Percentiles rank a stretch among this genome's conserved stretches.
Conservation (phyloP, 768 basidiomycete genomes). For the Boletus rubescentipes region DNA sequence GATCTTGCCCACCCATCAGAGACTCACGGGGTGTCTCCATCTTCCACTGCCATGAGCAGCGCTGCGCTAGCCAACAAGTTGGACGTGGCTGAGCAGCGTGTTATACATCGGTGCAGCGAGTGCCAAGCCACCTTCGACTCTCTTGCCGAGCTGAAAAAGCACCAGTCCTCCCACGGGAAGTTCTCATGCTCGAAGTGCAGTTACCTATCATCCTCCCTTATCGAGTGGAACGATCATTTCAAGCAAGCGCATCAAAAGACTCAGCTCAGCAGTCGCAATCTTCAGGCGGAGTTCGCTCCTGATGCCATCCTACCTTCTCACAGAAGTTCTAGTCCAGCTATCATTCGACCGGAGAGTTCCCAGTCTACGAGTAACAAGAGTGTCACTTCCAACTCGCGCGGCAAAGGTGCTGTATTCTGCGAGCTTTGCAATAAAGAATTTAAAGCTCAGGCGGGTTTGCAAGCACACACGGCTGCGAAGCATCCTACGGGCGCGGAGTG, state of each 20-base stretch:
- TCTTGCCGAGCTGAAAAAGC: conserved; percentile 18
- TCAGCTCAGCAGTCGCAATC: neutral
- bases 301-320: conserved; percentile 1
- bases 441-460: conserved; percentile 20
- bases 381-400: neutral
- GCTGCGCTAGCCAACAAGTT: neutral
- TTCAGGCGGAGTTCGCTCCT: conserved; percentile 9
- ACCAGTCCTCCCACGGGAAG: conserved; percentile 18
- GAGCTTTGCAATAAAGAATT: conserved; percentile 25
- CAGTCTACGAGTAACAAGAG: conserved; percentile 13
- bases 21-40: conserved; percentile 2
- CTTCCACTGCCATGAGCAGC: neutral
- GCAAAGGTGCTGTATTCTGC: conserved; percentile 14
- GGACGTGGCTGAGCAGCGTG: conserved; percentile 2
- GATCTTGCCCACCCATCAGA: conserved; percentile 2
- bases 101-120: conserved; percentile 17
- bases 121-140: conserved; percentile 20
- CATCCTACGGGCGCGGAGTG: conserved; percentile 24
- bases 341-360: conserved; percentile 16
- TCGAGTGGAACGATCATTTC: conserved; percentile 31
- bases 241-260: conserved; percentile 17
- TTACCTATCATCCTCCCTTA: conserved; percentile 18
- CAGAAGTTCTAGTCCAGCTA: conserved; percentile 16
- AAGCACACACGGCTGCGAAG: conserved; percentile 24
- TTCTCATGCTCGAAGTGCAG: conserved; percentile 28